A percentile compares a stretch with the other conserved stretches of the same genome.
These are phyloP conservation scores for Pichia pseudocactophila DNA, from an alignment of 805 yeast species.

Conservation along the genomic window DNA sequence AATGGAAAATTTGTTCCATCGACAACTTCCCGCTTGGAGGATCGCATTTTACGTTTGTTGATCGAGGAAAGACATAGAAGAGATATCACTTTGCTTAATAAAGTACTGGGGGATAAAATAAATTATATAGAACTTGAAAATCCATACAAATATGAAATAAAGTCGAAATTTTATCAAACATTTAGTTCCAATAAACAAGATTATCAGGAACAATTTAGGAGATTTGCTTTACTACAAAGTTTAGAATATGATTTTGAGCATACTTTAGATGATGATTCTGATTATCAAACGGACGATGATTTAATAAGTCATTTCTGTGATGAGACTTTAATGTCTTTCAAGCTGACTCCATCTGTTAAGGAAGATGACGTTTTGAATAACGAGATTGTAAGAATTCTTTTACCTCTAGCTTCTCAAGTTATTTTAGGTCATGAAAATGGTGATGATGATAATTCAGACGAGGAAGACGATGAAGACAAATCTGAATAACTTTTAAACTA, in stretches of 20 bases:
- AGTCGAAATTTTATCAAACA: conserved; percentile 23
- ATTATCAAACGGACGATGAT: conserved; percentile 23
- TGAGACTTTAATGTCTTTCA: conserved; percentile 21
- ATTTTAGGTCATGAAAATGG: conserved; percentile 17
- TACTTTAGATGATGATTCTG: conserved; percentile 18
- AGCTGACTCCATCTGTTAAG: conserved; percentile 9
- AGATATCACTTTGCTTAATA: conserved; percentile 24
- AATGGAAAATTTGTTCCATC: conserved; percentile 17
- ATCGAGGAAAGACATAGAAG: conserved; percentile 30
- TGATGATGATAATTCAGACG: conserved; percentile 5
- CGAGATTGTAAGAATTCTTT: conserved; percentile 23
- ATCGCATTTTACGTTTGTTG: conserved; percentile 25
- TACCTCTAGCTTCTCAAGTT: conserved; percentile 30
- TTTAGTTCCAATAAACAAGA: conserved; percentile 16
- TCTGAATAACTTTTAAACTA: not conserved
- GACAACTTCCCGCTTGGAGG: conserved; percentile 27
- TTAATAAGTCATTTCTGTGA: conserved; percentile 23
- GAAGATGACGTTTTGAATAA: conserved; percentile 17
- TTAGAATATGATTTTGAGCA: conserved; percentile 30
- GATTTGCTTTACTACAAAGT: conserved; percentile 28
- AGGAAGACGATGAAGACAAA: not conserved
- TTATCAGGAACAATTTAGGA: conserved; percentile 22
- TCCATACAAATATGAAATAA: conserved; percentile 27
- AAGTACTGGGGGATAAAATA: conserved; percentile 16
- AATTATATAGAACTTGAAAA: conserved; percentile 19